Base-by-base conservation (phyloP, 306 rosid genomes). In the Prunus padus region DNA sequence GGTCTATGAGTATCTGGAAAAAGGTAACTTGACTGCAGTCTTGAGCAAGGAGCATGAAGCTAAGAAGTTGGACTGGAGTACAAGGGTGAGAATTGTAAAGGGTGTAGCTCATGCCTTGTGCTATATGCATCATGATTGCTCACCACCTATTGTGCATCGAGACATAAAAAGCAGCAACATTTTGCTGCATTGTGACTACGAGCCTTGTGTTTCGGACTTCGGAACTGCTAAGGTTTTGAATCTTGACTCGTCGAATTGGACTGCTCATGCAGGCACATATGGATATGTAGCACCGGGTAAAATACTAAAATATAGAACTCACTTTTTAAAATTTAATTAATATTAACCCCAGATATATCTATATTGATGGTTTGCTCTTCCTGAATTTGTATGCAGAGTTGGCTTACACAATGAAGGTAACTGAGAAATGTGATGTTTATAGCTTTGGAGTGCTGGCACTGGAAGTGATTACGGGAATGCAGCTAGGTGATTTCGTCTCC, bases 271-370 rank as follows among this genome's bases (percentile, higher is more conserved):
- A 5, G 85, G 85, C 59, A 82, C 79, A 50, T 42, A 5, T 3
- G 73, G 85, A 40, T 82, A 82, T 23, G 8, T 60, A 5, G 85
- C 85, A 22, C 85, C 85, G 15, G 79, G 85, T 72, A 77, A 81
- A 25, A 1, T 19, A n/a, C 6, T 2, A 8, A 33, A 12, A 0
- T 16, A 19, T 5, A 33, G 40, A 33, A 33, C 40, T 33, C 30
- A 60, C 2, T 44, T 9, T 73, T 13, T 22, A 23, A 28, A 23
- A 30, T 13, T 2, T 25, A 10, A 26, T 15, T 60, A 28, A 46
- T 59, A 25, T 26, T 9, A 61, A 65, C 28, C 16, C 45, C 6
- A 61, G 49, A 16, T 49, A 14, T 12, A 49, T 5, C 14, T 11
- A 33, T 23, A 25, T 4, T 18, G 47, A 67, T 25, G 1, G 15